phyloP scores from a whole-genome alignment of 1,139 yeast species.

The Sugiyamaella novakii region DNA sequence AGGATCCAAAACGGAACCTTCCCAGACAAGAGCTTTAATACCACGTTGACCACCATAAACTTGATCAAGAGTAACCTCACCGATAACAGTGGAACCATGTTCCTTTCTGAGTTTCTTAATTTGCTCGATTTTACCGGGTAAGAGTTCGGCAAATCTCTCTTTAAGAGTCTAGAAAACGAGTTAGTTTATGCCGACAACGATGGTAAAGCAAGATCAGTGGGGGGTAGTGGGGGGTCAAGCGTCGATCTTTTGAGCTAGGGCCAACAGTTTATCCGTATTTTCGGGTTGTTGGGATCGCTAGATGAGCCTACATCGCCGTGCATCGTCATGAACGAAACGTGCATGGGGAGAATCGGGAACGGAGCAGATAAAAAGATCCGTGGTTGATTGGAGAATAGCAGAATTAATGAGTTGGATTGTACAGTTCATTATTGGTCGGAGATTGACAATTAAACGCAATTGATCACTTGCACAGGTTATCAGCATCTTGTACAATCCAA shows the following conservation, averaged over 20 bases:
- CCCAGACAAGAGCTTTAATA: constrained; percentile 97
- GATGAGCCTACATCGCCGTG: no score
- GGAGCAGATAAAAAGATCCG: no score
- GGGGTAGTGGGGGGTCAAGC: not conserved
- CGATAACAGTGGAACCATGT: constrained; percentile 85
- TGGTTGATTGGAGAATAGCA: no score
- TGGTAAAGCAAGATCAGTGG: not conserved
- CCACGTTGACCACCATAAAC: constrained; percentile 99
- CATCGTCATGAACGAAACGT: no score
- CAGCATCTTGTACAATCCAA: no score
- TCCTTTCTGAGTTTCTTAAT: constrained; percentile 87
- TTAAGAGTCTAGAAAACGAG: constrained; percentile 53
- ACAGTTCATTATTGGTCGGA: no score
- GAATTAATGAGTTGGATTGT: no score
- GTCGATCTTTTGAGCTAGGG: not conserved
- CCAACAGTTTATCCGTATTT: not conserved
- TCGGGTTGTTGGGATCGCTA: no score
- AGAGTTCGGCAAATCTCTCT: constrained; percentile 88
- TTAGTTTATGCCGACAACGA: not conserved
- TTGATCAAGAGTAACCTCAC: constrained; percentile 92
- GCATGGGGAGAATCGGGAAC: no score
- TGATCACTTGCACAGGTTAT: no score
- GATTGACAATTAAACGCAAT: no score
- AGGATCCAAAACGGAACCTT: constrained; percentile 98
- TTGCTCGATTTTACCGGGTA: constrained; percentile 91